Base-by-base conservation (phyloP, 768 basidiomycete genomes). In the Boletus tylopilopsis region DNA sequence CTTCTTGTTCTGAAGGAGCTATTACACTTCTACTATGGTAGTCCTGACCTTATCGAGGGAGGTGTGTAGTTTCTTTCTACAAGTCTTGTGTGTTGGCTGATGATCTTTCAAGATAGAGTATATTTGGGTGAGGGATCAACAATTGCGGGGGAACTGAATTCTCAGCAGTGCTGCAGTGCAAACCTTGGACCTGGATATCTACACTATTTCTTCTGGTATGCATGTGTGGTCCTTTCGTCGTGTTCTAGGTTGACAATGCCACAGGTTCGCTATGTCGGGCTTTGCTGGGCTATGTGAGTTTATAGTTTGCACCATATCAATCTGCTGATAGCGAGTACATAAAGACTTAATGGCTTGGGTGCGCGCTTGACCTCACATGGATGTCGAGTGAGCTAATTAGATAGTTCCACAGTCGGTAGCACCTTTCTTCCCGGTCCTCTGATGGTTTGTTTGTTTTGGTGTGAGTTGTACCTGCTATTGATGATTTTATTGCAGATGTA, bases 161-260 rank as follows among this genome's bases (percentile, higher is more conserved):
- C 10, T 30, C 5, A 30, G 13, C 29, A 10, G 9, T 16, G 6
- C 0, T 4, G 5, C 18, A 57, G 56, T 1, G n/a, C 8, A 45
- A 22, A 23, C n/a, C 21, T 0, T 57, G 56, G 56, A 45, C 56
- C 37, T 42, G 27, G 37, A 46, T 51, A 10, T 57, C 56, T 2
- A 33, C 46, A 10, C 6, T 57, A 0, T 57, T 57, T 37, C 1
- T 57, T 11, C 12, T 57, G 4, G 56, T 57, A 30, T 11, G 29
- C 29, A 30, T 30, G 0, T 1, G 10, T 13, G 13, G 13, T 30
- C 1, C 29, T 11, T 30, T 4, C 16, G 30, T 6, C 36, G 2
- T 32, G 0, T 19, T 24, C 8, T 4, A 8, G 21, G n/a, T n/a
- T 44, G 6, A 36, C 6, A 2, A 8, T 7, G 13, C 5, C 11